A percentile compares a stretch with the other conserved stretches of the same genome.
Evolutionary conservation across 192 early-diverging fungal genomes (phyloP).

Genomic region (Podochytrium sp.): DNA sequence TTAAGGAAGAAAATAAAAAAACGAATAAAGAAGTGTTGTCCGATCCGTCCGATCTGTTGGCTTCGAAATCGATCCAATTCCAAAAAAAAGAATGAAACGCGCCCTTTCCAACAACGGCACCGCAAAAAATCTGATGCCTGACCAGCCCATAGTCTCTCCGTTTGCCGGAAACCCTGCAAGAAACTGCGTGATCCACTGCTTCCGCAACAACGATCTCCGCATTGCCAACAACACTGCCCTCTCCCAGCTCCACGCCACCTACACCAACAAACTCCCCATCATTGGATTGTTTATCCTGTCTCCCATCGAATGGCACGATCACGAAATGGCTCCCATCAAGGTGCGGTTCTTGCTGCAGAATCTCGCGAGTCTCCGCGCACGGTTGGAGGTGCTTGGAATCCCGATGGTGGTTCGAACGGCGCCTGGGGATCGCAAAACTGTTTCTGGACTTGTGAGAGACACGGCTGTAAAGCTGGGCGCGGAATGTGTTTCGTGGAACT

Average conservation of each 20-base stretch:
- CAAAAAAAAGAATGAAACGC: no score
- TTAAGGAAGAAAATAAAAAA: no score
- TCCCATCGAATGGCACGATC: constrained; percentile 55
- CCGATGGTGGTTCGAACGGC: constrained; percentile 52
- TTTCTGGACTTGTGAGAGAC: constrained; percentile 44
- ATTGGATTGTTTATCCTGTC: constrained; percentile 60
- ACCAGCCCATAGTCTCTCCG: no score
- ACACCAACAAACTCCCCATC: constrained; percentile 11
- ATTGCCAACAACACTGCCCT: constrained; percentile 37
- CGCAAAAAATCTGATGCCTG: no score
- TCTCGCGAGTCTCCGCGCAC: constrained; percentile 40
- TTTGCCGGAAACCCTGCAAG: background rate
- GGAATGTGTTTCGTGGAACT: constrained; percentile 54
- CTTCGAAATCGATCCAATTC: no score
- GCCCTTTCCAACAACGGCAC: no score
- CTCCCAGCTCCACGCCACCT: background rate
- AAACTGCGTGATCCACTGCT: constrained; percentile 8
- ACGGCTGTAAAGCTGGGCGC: constrained; percentile 35
- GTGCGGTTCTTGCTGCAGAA: constrained; percentile 59
- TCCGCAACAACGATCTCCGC: constrained; percentile 36
- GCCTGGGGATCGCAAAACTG: constrained; percentile 1
- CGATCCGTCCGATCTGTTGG: no score
- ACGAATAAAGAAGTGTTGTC: no score
- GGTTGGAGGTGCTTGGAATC: constrained; percentile 45
- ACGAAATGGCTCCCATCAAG: constrained; percentile 56